phyloP scores from a whole-genome alignment of 1,284 basidiomycete species.

The Heimioporus retisporus region DNA sequence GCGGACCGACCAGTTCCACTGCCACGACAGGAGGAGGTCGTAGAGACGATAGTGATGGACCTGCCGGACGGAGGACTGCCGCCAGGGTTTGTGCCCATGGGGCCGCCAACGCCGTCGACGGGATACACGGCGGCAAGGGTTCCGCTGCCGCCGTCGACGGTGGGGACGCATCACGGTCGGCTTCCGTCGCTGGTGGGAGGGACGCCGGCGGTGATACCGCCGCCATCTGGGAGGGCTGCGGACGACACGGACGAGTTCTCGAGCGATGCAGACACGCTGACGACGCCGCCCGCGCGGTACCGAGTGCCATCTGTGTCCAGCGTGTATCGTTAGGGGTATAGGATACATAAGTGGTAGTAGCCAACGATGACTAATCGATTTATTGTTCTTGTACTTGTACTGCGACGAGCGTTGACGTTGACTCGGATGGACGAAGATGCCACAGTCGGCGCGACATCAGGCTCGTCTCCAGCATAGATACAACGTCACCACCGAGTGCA shows the following conservation, averaged over 20 bases:
- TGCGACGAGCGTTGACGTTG: not conserved
- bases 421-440: slow-evolving; percentile 24
- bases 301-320: slow-evolving; percentile 1
- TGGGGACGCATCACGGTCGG: slow-evolving; percentile 33
- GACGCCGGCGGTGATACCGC: slow-evolving; percentile 39
- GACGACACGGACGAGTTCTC: slow-evolving; percentile 35
- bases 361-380: slow-evolving; percentile 27
- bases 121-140: slow-evolving; percentile 34
- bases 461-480: slow-evolving; percentile 70
- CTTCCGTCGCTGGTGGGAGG: slow-evolving; percentile 22
- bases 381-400: not conserved
- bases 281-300: slow-evolving; percentile 39
- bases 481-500: slow-evolving; percentile 82
- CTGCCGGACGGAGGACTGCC: slow-evolving; percentile 36
- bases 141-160: slow-evolving; percentile 39
- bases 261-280: slow-evolving; percentile 41
- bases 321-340: slow-evolving; percentile 5
- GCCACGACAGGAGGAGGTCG: slow-evolving; percentile 22
- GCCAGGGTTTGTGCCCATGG: slow-evolving; percentile 41
- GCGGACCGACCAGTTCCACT: slow-evolving; percentile 45
- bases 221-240: slow-evolving; percentile 31
- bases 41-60: slow-evolving; percentile 33
- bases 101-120: slow-evolving; percentile 25
- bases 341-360: slow-evolving; percentile 1
- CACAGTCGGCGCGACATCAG: slow-evolving; percentile 29